phyloP scores from a whole-genome alignment of 176 grass and related monocot genomes.

The Carex pumila region DNA sequence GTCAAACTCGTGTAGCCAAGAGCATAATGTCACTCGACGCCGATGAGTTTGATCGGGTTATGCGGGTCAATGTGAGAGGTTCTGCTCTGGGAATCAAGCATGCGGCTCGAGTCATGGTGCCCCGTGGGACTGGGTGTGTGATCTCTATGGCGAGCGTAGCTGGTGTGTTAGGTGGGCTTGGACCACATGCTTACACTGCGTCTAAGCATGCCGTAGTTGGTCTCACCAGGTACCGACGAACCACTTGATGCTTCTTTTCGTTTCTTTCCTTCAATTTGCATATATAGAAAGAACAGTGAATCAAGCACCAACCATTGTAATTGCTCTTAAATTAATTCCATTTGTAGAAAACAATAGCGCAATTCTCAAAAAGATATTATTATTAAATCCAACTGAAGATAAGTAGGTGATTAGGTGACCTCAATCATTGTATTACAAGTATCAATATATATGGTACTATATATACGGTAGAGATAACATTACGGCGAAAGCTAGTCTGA shows the following conservation, averaged over 20 bases:
- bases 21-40: slow-evolving; percentile 86
- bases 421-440: not conserved
- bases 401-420: not conserved
- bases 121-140: slow-evolving; percentile 49
- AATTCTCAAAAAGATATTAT: not conserved
- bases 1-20: slow-evolving; percentile 65
- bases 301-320: too few relatives aligned
- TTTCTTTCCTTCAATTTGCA: not conserved
- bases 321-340: slow-evolving; percentile 2
- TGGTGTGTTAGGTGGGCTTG: slow-evolving; percentile 76
- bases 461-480: not conserved
- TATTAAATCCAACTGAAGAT: not conserved
- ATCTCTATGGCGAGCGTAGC: slow-evolving; percentile 91
- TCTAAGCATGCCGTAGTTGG: slow-evolving; percentile 97
- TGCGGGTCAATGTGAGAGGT: slow-evolving; percentile 89
- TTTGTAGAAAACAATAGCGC: not conserved
- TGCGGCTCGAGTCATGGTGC: slow-evolving; percentile 70
- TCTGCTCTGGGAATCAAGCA: slow-evolving; percentile 95
- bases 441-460: not conserved
- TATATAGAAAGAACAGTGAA: not conserved
- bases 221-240: slow-evolving; percentile 44
- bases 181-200: slow-evolving; percentile 87
- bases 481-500: not conserved
- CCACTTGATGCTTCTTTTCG: not conserved
- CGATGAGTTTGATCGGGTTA: slow-evolving; percentile 74